Evolutionary conservation across 1,284 basidiomycete species (phyloP).

Genomic region (Marasmius oreades): DNA sequence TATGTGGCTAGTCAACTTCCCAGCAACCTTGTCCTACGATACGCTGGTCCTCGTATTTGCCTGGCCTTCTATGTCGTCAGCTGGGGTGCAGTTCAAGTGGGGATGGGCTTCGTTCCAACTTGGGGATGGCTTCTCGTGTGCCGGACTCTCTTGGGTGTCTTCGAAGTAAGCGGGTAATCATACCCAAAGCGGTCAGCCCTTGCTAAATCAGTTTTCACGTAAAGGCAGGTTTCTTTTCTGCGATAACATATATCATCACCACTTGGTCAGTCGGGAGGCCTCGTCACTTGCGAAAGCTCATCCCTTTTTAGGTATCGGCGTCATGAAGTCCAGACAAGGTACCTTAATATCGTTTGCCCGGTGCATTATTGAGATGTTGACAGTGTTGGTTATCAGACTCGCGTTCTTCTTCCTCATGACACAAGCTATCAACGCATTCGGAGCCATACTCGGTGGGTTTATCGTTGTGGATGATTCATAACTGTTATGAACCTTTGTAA

Average conservation of each 20-base stretch:
- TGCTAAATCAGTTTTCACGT: not conserved
- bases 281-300: not conserved
- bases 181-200: not conserved
- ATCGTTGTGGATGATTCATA: slow-evolving; percentile 10
- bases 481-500: not conserved
- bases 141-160: slow-evolving; percentile 36
- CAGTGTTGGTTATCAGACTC: slow-evolving; percentile 23
- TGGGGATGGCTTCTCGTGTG: slow-evolving; percentile 34
- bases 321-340: slow-evolving; percentile 44
- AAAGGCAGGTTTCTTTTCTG: slow-evolving; percentile 38
- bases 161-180: slow-evolving; percentile 25
- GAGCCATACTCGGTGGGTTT: slow-evolving; percentile 36
- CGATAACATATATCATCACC: slow-evolving; percentile 37
- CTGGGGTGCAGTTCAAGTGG: slow-evolving; percentile 20
- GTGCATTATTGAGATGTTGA: not conserved
- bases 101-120: slow-evolving; percentile 37
- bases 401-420: slow-evolving; percentile 37
- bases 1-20: slow-evolving; percentile 11
- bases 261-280: slow-evolving; percentile 37
- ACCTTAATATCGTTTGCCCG: slow-evolving; percentile 5
- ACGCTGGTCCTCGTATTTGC: slow-evolving; percentile 9
- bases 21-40: slow-evolving; percentile 12
- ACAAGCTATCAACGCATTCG: slow-evolving; percentile 34
- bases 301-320: slow-evolving; percentile 36
- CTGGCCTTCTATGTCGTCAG: slow-evolving; percentile 12